A percentile compares a stretch with the other conserved stretches of the same genome.
Conservation (phyloP, 1,284 basidiomycete species). For the Coniferiporia sulphurascens region DNA sequence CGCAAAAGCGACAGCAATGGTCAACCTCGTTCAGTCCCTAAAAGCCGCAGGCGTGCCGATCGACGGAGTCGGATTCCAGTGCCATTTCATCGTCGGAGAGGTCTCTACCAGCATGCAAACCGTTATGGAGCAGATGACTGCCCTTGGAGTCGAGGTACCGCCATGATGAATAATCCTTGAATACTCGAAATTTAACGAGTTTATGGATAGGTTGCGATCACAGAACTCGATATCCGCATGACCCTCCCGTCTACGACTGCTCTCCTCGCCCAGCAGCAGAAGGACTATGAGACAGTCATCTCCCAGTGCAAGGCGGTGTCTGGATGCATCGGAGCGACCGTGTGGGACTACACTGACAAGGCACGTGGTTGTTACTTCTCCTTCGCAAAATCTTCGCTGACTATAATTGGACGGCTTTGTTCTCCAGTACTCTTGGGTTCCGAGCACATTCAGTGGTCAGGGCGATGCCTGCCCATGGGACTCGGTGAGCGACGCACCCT, state of each 20-base stretch:
- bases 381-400: too few relatives aligned
- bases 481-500: slow-evolving; percentile 8
- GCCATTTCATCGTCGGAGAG: slow-evolving; percentile 47
- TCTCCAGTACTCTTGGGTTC: slow-evolving; percentile 23
- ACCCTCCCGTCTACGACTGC: slow-evolving; percentile 43
- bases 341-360: slow-evolving; percentile 50
- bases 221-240: slow-evolving; percentile 52
- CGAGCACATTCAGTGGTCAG: slow-evolving; percentile 21
- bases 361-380: background rate
- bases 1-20: slow-evolving; percentile 41
- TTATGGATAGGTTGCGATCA: slow-evolving; percentile 33
- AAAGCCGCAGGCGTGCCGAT: slow-evolving; percentile 40
- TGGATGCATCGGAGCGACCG: slow-evolving; percentile 42
- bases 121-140: slow-evolving; percentile 42
- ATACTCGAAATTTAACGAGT: background rate
- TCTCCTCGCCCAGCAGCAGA: slow-evolving; percentile 43
- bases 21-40: slow-evolving; percentile 40
- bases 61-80: slow-evolving; percentile 46
- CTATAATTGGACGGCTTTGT: too few relatives aligned
- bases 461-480: slow-evolving; percentile 25
- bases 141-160: slow-evolving; percentile 44
- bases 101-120: slow-evolving; percentile 35
- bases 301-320: slow-evolving; percentile 38
- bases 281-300: slow-evolving; percentile 43
- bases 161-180: background rate